Conservation (phyloP, 1,284 basidiomycete genomes). For the Thelephora terrestris region DNA sequence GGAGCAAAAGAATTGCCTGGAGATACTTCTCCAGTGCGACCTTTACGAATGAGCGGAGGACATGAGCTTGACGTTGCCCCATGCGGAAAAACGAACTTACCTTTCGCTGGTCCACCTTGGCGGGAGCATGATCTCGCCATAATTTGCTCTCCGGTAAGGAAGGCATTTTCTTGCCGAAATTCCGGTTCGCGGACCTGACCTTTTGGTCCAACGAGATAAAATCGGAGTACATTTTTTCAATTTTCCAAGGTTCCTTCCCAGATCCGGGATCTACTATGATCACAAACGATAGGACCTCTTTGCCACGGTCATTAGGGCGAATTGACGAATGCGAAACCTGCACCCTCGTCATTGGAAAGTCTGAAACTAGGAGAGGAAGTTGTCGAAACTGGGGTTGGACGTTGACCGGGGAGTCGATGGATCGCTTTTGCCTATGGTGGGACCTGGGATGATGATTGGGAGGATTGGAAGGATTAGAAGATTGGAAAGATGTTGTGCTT, state of each 20-base stretch:
- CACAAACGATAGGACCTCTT: slow-evolving; percentile 79
- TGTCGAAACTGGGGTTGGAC: slow-evolving; percentile 45
- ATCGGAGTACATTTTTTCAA: slow-evolving; percentile 92
- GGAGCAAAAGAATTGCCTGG: slow-evolving; percentile 74
- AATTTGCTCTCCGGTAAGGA: slow-evolving; percentile 83
- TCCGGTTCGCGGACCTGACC: slow-evolving; percentile 54
- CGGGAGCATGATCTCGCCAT: slow-evolving; percentile 95
- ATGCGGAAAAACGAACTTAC: slow-evolving; percentile 31
- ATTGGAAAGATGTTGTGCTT: background rate
- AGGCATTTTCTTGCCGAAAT: slow-evolving; percentile 68
- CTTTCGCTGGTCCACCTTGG: slow-evolving; percentile 92
- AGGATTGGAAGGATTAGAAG: background rate
- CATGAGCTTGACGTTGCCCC: background rate
- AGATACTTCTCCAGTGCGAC: slow-evolving; percentile 80
- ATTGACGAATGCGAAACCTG: slow-evolving; percentile 68
- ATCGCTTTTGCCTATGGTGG: background rate
- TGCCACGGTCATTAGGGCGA: slow-evolving; percentile 75
- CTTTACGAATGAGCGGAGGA: slow-evolving; percentile 27
- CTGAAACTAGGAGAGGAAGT: slow-evolving; percentile 55
- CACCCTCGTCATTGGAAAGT: slow-evolving; percentile 56
- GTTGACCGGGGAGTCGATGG: background rate
- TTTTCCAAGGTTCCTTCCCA: slow-evolving; percentile 71
- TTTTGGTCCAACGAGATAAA: slow-evolving; percentile 77
- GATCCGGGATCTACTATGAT: slow-evolving; percentile 57
- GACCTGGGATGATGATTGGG: background rate